Conservation (phyloP, 2,329 filamentous ascomycete species). For the Fusarium burgessii region DNA sequence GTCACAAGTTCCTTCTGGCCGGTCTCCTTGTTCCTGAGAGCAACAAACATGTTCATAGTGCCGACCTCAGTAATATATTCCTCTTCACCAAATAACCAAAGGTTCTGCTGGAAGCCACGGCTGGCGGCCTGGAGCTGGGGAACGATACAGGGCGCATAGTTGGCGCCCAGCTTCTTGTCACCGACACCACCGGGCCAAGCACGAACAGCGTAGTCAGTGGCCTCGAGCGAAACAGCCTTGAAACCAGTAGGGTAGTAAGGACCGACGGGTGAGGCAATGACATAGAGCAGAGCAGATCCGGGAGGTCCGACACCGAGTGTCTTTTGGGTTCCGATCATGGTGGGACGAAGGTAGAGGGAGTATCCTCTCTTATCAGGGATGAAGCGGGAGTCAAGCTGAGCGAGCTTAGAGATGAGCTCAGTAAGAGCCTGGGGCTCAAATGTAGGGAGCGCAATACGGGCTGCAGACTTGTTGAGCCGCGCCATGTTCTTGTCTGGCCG, state of each 20-base stretch:
- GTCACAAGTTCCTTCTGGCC: conserved; percentile 93
- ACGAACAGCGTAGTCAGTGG: conserved; percentile 94
- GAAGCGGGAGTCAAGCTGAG: conserved; percentile 85
- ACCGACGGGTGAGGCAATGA: conserved; percentile 95
- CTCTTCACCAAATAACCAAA: conserved; percentile 97
- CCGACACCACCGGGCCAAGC: conserved; percentile 98
- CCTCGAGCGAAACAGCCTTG: conserved; percentile 95
- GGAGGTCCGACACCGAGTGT: conserved; percentile 95
- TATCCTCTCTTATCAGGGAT: conserved; percentile 90
- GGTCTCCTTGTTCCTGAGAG: conserved; percentile 84
- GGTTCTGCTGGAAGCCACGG: conserved; percentile 95
- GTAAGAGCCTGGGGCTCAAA: conserved; percentile 81
- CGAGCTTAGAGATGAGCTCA: conserved; percentile 83
- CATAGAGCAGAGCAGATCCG: conserved; percentile 89
- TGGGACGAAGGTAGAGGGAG: conserved; percentile 94
- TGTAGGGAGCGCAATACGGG: conserved; percentile 91
- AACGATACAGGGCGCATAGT: conserved; percentile 99
- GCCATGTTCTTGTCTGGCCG: conserved; percentile 97
- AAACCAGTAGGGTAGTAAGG: conserved; percentile 99
- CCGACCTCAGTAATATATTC: conserved; percentile 97
- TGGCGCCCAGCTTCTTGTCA: conserved; percentile 98
- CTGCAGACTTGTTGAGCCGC: conserved; percentile 89
- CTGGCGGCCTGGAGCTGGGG: conserved; percentile 92
- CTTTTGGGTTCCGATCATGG: conserved; percentile 95
- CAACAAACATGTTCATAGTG: conserved; percentile 98